Base-by-base conservation (phyloP, 805 yeast genomes). In the Yamadazyma philogaea region DNA sequence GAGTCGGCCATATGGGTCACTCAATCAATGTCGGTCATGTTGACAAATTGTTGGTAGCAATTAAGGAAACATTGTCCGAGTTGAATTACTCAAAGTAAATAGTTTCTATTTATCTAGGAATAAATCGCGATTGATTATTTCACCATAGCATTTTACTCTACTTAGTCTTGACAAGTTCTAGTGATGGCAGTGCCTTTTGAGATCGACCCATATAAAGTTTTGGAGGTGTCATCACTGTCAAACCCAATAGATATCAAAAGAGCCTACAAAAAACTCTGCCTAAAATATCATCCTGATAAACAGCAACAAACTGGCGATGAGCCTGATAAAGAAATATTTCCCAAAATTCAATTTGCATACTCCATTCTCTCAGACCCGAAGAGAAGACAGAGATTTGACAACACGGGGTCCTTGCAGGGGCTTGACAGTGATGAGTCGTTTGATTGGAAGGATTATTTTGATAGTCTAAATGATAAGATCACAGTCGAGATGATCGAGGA, bases 1-100 rank as follows among this genome's bases (percentile, higher is more conserved):
- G 98, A 66, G 81, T 90, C 46, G 98, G 98, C 27, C 98, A 90
- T 68, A 91, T 91, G 98, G 96, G 97, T 49, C 82, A 80, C 45
- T 76, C 89, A 36, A 63, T 70, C n/a, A 64, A 66, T 46, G 66
- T 59, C 40, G 74, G 72, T 35, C 74, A 70, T 44, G 59, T 70
- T 22, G 69, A 63, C 36, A 44, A 55, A 48, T 57, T 69, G 35
- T 45, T 60, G 17, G 52, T 45, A 12, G 70, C 73, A 14, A 61
- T 70, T 42, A 49, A 56, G 46, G 72, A 68, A 36, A 43, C 63
- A 7, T 50, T 60, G 30, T 17, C 44, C 6, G 66, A 60, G 46
- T 54, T 61, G 28, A 44, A 45, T 8, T 37, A 37, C 28, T 30
- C 34, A n/a, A 37, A 37, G 40, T 37, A 28, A n/a, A 8, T 21